phyloP scores from a whole-genome alignment of 352 stramenopile genomes.

The Globisporangium splendens region DNA sequence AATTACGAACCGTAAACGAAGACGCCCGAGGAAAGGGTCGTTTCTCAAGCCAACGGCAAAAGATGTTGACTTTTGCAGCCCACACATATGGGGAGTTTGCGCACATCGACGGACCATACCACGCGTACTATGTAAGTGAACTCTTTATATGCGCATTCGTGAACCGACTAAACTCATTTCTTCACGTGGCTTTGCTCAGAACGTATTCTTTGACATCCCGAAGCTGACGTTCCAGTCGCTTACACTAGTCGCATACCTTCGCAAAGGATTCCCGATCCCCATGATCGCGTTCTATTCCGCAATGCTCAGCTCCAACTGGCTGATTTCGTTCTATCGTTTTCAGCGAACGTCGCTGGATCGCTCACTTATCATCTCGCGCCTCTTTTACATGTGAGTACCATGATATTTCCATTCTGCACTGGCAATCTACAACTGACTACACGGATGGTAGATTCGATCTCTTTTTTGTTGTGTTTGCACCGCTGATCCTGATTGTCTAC shows the following conservation, averaged over 20 bases:
- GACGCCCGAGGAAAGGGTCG: too few species aligned
- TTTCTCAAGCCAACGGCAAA: too few species aligned
- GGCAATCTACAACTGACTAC: too few species aligned
- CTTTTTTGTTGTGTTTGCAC: conserved; percentile 52
- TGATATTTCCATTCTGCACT: too few species aligned
- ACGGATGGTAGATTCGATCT: conserved; percentile 31
- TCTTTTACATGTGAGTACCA: conserved; percentile 39
- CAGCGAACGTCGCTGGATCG: conserved; percentile 30
- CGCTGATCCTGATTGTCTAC: conserved; percentile 37
- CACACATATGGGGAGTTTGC: conserved; percentile 21
- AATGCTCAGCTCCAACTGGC: conserved; percentile 36
- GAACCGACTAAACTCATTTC: too few species aligned
- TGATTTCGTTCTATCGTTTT: conserved; percentile 50
- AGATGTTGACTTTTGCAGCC: too few species aligned
- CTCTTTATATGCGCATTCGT: too few species aligned
- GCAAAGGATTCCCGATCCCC: conserved; percentile 35
- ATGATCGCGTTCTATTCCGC: conserved; percentile 37
- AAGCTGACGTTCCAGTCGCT: conserved; percentile 45
- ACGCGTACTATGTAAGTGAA: conserved; percentile 32
- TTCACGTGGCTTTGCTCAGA: too few species aligned
- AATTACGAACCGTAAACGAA: too few species aligned
- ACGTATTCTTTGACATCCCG: conserved; percentile 20
- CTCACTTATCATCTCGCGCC: conserved; percentile 23
- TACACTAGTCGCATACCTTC: conserved; percentile 31
- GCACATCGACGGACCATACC: conserved; percentile 31